Conservation (phyloP, 768 basidiomycete species). For the Lactifluus rugatus region DNA sequence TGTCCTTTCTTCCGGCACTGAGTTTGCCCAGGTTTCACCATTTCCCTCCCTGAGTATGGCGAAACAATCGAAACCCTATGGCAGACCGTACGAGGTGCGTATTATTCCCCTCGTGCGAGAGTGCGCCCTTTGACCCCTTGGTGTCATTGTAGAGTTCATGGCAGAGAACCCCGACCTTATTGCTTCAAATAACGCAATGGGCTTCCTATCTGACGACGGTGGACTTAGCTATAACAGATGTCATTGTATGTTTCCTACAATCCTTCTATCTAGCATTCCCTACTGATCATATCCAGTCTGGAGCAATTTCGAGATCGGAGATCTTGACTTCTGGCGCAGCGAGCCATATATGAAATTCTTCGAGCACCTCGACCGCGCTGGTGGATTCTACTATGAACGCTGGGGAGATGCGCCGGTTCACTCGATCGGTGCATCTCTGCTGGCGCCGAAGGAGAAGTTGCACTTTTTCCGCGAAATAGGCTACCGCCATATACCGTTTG, state of each 20-base stretch:
- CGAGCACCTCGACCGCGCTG: conserved; percentile 42
- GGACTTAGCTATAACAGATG: conserved; percentile 51
- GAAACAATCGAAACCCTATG: conserved; percentile 71
- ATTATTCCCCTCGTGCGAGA: neutral
- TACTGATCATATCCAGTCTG: conserved; percentile 33
- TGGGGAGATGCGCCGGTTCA: conserved; percentile 90
- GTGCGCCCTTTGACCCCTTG: neutral
- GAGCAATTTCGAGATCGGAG: conserved; percentile 58
- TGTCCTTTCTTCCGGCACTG: neutral
- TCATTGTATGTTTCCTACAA: conserved; percentile 32
- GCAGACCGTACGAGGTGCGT: conserved; percentile 52
- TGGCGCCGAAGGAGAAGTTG: conserved; percentile 80
- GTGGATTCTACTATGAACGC: conserved; percentile 61
- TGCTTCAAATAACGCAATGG: conserved; percentile 41
- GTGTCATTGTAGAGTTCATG: conserved; percentile 36
- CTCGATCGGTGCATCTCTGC: conserved; percentile 79
- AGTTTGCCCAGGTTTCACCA: conserved; percentile 46
- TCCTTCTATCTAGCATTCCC: neutral
- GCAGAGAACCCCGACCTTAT: conserved; percentile 38
- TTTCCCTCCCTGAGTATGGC: conserved; percentile 64
- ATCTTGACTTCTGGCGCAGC: conserved; percentile 46
- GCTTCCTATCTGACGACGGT: conserved; percentile 46
- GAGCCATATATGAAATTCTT: conserved; percentile 52
- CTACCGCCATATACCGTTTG: conserved; percentile 90
- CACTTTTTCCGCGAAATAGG: conserved; percentile 95